A percentile compares a stretch with the other conserved stretches of the same genome.
phyloP scores from a whole-genome alignment of 108 stramenopile genomes.

The Skeletonema costatum region DNA sequence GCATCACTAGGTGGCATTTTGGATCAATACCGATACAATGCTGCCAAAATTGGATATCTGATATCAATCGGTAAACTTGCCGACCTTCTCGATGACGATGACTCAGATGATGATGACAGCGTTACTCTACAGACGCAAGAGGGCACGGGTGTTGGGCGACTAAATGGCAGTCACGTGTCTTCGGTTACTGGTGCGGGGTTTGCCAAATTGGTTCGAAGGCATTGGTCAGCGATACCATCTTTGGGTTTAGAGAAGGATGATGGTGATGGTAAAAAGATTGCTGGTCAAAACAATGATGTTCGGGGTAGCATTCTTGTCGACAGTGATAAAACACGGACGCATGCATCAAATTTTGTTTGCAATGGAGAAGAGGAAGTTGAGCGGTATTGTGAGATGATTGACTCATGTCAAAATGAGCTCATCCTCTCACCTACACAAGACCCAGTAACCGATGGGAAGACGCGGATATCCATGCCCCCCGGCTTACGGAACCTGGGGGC shows the following conservation, averaged over 20 bases:
- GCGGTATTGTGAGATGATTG: not conserved
- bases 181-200: not conserved
- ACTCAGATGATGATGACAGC: conserved; percentile 17
- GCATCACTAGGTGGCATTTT: conserved; percentile 72
- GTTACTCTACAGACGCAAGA: not conserved
- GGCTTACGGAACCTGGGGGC: conserved; percentile 87
- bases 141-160: conserved; percentile 12
- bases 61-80: conserved; percentile 1
- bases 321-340: conserved; percentile 8
- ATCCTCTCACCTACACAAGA: conserved; percentile 5
- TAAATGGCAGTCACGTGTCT: not conserved
- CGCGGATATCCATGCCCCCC: conserved; percentile 58
- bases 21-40: conserved; percentile 53
- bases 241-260: not conserved
- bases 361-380: not conserved
- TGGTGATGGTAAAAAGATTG: not conserved
- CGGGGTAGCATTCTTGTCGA: conserved; percentile 20
- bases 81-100: not conserved
- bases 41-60: conserved; percentile 29
- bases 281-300: not conserved
- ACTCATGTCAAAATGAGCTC: conserved; percentile 3
- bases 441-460: not conserved
- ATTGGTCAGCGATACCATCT: conserved; percentile 5
- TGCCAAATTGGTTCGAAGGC: not conserved
- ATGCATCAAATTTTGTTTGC: not conserved